Evolutionary conservation across 345 rosid species (phyloP).

Genomic region (Eucalyptus sp.): DNA sequence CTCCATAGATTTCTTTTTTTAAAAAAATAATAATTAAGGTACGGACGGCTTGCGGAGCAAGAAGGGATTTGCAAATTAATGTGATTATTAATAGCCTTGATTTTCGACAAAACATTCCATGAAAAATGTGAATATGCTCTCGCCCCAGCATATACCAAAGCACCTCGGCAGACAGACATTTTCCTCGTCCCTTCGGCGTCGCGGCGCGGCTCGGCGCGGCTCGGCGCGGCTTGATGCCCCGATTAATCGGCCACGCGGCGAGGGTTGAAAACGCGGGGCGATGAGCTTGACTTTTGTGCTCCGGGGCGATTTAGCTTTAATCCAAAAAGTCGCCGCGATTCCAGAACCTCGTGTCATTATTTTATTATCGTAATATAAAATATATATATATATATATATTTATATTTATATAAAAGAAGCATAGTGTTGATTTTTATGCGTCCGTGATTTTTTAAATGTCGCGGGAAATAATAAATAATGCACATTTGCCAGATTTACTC

Average conservation of each 20-base stretch:
- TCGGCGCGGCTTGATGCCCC: not conserved
- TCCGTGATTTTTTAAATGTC: not conserved
- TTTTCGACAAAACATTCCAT: not conserved
- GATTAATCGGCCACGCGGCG: not conserved
- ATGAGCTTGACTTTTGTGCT: not conserved
- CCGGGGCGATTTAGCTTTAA: not conserved
- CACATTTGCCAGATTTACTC: not conserved
- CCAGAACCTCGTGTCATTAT: not conserved
- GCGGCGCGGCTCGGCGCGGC: not conserved
- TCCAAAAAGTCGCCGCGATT: not conserved
- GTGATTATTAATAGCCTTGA: not conserved
- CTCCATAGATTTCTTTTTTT: too few relatives aligned
- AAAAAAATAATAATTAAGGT: not conserved
- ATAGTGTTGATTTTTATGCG: not conserved
- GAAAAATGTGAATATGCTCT: not conserved
- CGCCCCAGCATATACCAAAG: not conserved
- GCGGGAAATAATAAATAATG: not conserved
- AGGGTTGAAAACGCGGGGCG: not conserved
- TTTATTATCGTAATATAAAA: not conserved
- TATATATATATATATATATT: fast-evolving
- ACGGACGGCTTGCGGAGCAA: not conserved
- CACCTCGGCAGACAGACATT: not conserved
- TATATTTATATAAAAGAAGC: too few relatives aligned
- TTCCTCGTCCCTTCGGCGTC: not conserved
- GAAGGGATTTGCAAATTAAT: not conserved